Conservation (phyloP, 495 filamentous ascomycete genomes). For the Emericellopsis terricola region DNA sequence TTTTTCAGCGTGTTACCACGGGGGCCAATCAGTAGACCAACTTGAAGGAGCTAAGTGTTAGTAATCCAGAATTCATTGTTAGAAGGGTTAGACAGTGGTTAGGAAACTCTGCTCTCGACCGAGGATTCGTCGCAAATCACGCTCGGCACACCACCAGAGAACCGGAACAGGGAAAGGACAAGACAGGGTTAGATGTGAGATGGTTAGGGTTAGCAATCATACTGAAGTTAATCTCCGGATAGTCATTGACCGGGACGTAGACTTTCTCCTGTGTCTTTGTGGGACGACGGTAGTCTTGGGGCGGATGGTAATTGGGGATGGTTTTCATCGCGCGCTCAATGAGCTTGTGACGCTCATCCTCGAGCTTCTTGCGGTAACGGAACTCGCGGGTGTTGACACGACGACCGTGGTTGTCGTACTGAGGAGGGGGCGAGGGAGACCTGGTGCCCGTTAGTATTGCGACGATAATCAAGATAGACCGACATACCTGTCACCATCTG, state of each 20-base stretch:
- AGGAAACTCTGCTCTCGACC: not conserved
- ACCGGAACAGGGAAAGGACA: too few species aligned
- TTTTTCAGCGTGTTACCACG: conserved; percentile 99
- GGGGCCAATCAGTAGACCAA: conserved; percentile 98
- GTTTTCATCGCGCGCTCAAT: conserved; percentile 97
- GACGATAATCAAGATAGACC: not conserved
- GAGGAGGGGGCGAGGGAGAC: conserved; percentile 86
- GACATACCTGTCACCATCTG: conserved; percentile 78
- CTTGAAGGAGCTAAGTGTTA: conserved; percentile 91
- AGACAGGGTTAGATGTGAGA: too few species aligned
- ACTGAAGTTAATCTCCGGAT: conserved; percentile 99
- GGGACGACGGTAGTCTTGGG: conserved; percentile 89
- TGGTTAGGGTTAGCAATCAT: conserved; percentile 98
- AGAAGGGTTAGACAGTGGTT: not conserved
- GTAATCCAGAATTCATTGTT: conserved; percentile 27
- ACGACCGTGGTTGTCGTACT: conserved; percentile 96
- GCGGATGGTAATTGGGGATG: conserved; percentile 95
- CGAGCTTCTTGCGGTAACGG: conserved; percentile 90
- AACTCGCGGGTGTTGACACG: conserved; percentile 97
- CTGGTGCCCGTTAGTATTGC: conserved; percentile 25
- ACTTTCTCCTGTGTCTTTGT: conserved; percentile 99
- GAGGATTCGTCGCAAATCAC: not conserved
- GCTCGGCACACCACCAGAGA: too few species aligned
- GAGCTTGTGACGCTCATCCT: conserved; percentile 95
- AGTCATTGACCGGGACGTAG: conserved; percentile 99